These are phyloP conservation scores for Biscogniauxia sp. DNA, from an alignment of 2,329 filamentous ascomycete genomes.

Conservation along the genomic window DNA sequence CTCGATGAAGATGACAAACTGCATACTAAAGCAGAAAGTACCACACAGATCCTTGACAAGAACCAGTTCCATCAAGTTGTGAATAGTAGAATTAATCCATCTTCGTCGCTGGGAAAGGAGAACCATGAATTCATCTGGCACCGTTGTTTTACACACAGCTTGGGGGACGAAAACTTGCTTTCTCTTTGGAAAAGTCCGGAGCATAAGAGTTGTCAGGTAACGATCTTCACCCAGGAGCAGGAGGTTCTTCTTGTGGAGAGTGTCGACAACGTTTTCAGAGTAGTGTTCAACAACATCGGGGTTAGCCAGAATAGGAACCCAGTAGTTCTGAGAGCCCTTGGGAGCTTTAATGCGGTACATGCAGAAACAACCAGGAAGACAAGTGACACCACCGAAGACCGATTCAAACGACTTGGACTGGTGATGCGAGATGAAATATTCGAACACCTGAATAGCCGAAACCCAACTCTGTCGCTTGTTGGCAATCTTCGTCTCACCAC, in stretches of 20 bases:
- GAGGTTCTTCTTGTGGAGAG: conserved; percentile 94
- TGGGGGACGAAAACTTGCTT: conserved; percentile 99
- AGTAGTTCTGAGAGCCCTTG: conserved; percentile 98
- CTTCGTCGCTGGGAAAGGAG: conserved; percentile 90
- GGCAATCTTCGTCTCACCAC: conserved; percentile 98
- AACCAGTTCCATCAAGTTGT: conserved; percentile 97
- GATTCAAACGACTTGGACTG: conserved; percentile 96
- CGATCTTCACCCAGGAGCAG: conserved; percentile 94
- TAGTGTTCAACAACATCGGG: conserved; percentile 99
- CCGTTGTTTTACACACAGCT: conserved; percentile 97
- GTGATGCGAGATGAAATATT: conserved; percentile 99
- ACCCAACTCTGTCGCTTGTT: conserved; percentile 97
- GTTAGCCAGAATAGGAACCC: conserved; percentile 97
- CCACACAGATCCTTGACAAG: conserved; percentile 94
- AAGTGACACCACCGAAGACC: conserved; percentile 97
- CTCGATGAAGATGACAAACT: conserved; percentile 96
- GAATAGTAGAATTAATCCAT: conserved; percentile 99
- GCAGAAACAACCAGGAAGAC: conserved; percentile 97
- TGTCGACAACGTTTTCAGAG: conserved; percentile 98
- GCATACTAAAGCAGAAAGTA: conserved; percentile 99
- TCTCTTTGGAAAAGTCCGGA: conserved; percentile 97
- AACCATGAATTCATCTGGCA: conserved; percentile 89
- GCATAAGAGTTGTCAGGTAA: conserved; percentile 94
- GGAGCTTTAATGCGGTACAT: conserved; percentile 99
- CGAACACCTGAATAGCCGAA: conserved; percentile 97